A percentile compares a stretch with the other conserved stretches of the same genome.
Conservation (phyloP, 1,139 yeast species). For the Magnusiomyces paraingens region DNA sequence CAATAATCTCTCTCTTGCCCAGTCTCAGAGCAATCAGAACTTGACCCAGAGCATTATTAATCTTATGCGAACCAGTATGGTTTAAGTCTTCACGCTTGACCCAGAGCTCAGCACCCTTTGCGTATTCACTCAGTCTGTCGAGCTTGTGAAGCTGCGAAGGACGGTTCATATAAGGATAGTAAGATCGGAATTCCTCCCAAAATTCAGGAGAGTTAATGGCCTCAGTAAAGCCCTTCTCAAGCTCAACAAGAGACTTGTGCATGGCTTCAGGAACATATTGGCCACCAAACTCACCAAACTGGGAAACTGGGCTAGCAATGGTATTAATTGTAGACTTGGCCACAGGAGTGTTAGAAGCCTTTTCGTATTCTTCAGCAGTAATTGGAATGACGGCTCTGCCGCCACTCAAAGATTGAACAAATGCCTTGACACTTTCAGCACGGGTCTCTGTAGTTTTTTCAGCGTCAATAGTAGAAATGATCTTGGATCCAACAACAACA, state of each 20-base stretch:
- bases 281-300: constrained; percentile 96
- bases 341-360: constrained; percentile 25
- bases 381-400: constrained; percentile 40
- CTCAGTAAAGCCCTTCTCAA: constrained; percentile 78
- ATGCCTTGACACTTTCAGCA: constrained; percentile 56
- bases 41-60: constrained; percentile 94
- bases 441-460: constrained; percentile 52
- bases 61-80: constrained; percentile 97
- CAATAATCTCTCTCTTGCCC: constrained; percentile 86
- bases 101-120: constrained; percentile 98
- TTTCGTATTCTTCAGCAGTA: constrained; percentile 21
- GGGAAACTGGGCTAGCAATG: constrained; percentile 25
- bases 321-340: constrained; percentile 23
- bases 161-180: constrained; percentile 89
- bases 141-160: constrained; percentile 92
- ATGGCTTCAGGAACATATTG: constrained; percentile 97
- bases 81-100: constrained; percentile 95
- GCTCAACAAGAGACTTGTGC: constrained; percentile 82
- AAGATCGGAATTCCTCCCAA: constrained; percentile 85
- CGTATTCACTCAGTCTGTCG: constrained; percentile 78
- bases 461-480: constrained; percentile 56
- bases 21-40: constrained; percentile 84
- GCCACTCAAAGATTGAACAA: constrained; percentile 63
- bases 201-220: constrained; percentile 84
- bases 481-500: constrained; percentile 89